Base-by-base conservation (phyloP, 1,139 yeast species). In the Nakaseomyces uthaithaninus region DNA sequence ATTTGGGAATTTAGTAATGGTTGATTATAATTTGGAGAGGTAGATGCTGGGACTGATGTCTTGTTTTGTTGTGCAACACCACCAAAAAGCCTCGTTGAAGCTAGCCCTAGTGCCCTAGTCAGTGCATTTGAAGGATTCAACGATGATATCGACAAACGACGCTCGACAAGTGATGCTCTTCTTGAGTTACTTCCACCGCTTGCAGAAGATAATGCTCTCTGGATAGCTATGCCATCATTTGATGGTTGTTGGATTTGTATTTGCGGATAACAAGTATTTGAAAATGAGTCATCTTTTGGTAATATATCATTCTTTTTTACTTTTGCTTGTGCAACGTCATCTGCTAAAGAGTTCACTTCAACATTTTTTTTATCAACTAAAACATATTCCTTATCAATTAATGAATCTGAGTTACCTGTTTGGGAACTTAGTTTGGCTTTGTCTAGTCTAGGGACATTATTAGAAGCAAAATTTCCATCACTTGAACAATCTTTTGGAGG, bases 291-390 rank as follows among this genome's bases (percentile, higher is more conserved):
- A 6, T 37, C 33, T 24, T 16, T 22, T 12, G 28, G 16, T n/a
- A 16, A n/a, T 4, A 25, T 19, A 12, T 36, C 33, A 15, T 38
- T 33, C 11, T 27, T 27, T 17, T 11, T 30, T 16, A 24, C 26
- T 16, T 36, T 28, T 2, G 81, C 79, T 47, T 72, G 72, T 2
- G 84, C 91, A 42, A 89, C 67, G 57, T 87, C 94, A 61, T 91
- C 97, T 8, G 97, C 97, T 42, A 91, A 68, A 1, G 95, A 93
- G 64, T 91, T 91, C 9, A 91, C 94, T 60, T 91, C 97, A 3
- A 91, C 96, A 0, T 93, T 86, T 40, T 94, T 73, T 60, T 87
- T 89, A 59, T 91, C 97, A 19, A 91, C 91, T 28, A 91, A 94
- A 35, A 91, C 97, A 53, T 91, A 91, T 54, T 87, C 96, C 48